Evolutionary conservation across 176 grass and related monocot genomes (phyloP).

Genomic region (Raddia guianensis): DNA sequence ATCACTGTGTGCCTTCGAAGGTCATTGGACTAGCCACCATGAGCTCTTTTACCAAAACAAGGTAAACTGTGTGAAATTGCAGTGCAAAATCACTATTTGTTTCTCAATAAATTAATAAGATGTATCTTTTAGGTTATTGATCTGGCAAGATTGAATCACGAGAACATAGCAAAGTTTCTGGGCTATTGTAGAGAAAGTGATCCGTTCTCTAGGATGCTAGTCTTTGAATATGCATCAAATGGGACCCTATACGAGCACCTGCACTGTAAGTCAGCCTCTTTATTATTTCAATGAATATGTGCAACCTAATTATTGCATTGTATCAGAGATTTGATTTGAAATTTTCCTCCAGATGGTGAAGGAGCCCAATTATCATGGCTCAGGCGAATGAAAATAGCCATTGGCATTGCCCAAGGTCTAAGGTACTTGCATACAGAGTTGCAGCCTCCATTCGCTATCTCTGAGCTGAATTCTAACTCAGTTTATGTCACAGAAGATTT

Average conservation of each 20-base stretch:
- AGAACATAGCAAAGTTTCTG: conserved; percentile 80
- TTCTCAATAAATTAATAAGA: conserved; percentile 10
- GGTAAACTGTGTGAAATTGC: conserved; percentile 40
- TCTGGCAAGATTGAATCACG: conserved; percentile 82
- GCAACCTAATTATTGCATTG: neutral
- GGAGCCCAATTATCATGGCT: conserved; percentile 81
- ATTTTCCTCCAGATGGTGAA: conserved; percentile 70
- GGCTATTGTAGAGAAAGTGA: conserved; percentile 95
- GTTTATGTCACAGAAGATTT: conserved; percentile 92
- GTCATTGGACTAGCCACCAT: conserved; percentile 82
- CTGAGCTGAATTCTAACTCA: conserved; percentile 72
- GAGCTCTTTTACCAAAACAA: conserved; percentile 92
- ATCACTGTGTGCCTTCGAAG: conserved; percentile 72
- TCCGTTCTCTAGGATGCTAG: conserved; percentile 83
- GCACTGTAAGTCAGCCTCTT: conserved; percentile 61
- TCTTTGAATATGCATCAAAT: conserved; percentile 95
- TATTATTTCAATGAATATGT: neutral
- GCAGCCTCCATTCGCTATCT: conserved; percentile 71
- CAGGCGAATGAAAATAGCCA: conserved; percentile 92
- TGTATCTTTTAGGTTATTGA: conserved; percentile 67
- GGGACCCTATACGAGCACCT: conserved; percentile 91
- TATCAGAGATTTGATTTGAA: neutral
- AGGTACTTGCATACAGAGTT: conserved; percentile 83
- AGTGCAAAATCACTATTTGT: neutral
- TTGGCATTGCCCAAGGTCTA: conserved; percentile 82